phyloP scores from a whole-genome alignment of 305 asterid species.

The Caryopteris hybrid region DNA sequence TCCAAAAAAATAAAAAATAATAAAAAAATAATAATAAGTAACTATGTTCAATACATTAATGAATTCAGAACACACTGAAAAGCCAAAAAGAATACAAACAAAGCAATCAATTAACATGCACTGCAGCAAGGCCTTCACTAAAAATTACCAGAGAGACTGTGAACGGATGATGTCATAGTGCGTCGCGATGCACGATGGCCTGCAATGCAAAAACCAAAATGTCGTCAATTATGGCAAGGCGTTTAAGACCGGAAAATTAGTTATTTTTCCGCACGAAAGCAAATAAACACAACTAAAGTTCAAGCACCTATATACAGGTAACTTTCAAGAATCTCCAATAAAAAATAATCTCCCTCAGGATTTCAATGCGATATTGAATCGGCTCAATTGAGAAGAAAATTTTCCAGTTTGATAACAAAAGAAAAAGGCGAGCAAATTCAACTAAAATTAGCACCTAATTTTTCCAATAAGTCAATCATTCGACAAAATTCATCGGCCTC shows the following conservation, averaged over 20 bases:
- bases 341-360: constrained; percentile 22
- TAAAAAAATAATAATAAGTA: no score
- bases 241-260: neutral
- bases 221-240: constrained; percentile 2
- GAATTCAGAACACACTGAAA: neutral
- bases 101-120: neutral
- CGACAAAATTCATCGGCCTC: constrained; percentile 7
- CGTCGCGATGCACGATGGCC: constrained; percentile 18
- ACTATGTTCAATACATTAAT: neutral
- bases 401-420: neutral
- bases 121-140: neutral
- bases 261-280: neutral
- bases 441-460: constrained; percentile 15
- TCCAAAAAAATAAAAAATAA: neutral
- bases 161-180: constrained; percentile 53
- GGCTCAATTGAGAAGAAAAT: constrained; percentile 17
- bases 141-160: constrained; percentile 44
- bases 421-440: constrained; percentile 1
- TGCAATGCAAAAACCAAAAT: constrained; percentile 21
- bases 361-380: constrained; percentile 26
- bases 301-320: constrained; percentile 9
- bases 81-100: neutral
- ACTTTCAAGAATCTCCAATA: constrained; percentile 10
- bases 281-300: constrained; percentile 1
- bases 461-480: constrained; percentile 8